A percentile compares a stretch with the other conserved stretches of the same genome.
These are phyloP conservation scores for Lipomyces spencermartinsiae DNA, from an alignment of 805 yeast species.

Conservation along the genomic window DNA sequence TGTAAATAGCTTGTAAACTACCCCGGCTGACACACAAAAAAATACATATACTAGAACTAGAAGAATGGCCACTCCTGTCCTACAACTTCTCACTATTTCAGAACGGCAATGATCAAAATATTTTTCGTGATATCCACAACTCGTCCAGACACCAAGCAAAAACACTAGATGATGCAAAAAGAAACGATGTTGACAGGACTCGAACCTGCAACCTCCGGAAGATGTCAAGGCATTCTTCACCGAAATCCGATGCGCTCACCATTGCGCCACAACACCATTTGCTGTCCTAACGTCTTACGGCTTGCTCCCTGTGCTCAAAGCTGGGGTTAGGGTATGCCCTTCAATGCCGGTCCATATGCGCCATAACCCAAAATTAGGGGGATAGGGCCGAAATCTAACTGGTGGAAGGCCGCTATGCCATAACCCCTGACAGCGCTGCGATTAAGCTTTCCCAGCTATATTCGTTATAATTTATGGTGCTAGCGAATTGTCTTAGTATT, in stretches of 20 bases:
- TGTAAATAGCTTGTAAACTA: too few species aligned
- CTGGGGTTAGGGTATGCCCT: not conserved
- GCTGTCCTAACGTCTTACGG: not conserved
- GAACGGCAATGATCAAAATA: too few species aligned
- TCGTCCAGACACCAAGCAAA: not conserved
- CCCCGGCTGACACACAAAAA: too few species aligned
- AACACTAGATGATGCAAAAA: slow-evolving; percentile 5
- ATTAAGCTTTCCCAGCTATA: not conserved
- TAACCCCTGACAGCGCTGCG: not conserved
- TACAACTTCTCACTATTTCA: too few species aligned
- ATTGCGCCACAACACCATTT: slow-evolving; percentile 44
- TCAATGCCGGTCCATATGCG: not conserved
- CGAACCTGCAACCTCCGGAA: slow-evolving; percentile 45
- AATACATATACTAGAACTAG: too few species aligned
- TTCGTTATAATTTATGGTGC: too few species aligned
- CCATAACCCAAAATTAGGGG: not conserved
- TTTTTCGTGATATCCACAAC: too few species aligned
- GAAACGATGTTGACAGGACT: slow-evolving; percentile 41
- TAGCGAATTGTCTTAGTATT: too few species aligned
- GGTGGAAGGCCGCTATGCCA: not conserved
- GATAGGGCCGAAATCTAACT: not conserved
- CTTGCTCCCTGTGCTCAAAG: not conserved
- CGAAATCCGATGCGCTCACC: slow-evolving; percentile 46
- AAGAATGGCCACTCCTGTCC: too few species aligned
- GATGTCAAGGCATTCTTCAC: slow-evolving; percentile 25